Conservation (phyloP, 2,329 filamentous ascomycete genomes). For the Colletotrichum sp. region DNA sequence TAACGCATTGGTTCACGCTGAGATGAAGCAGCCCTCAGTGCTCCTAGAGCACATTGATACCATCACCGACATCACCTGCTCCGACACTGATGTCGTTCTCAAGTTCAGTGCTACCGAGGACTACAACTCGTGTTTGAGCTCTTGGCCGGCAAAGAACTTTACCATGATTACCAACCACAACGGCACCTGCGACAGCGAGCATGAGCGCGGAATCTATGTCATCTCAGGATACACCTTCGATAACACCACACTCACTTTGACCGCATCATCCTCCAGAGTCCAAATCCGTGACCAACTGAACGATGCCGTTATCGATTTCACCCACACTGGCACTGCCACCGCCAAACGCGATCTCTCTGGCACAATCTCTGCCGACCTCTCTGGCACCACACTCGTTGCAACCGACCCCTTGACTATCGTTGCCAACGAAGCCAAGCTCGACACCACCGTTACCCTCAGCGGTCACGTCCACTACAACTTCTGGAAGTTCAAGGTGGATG, state of each 20-base stretch:
- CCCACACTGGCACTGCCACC: slow-evolving; percentile 13
- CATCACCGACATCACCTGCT: slow-evolving; percentile 17
- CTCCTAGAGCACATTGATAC: slow-evolving; percentile 24
- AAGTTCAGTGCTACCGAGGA: slow-evolving; percentile 17
- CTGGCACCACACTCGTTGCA: slow-evolving; percentile 4
- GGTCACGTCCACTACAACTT: slow-evolving; percentile 46
- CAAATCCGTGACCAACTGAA: slow-evolving; percentile 16
- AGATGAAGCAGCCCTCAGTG: slow-evolving; percentile 23
- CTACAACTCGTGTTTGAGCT: slow-evolving; percentile 21
- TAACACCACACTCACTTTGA: slow-evolving; percentile 5
- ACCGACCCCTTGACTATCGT: slow-evolving; percentile 35
- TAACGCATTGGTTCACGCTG: slow-evolving; percentile 16
- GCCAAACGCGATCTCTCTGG: slow-evolving; percentile 13
- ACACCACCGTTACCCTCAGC: slow-evolving; percentile 40
- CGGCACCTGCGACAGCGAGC: slow-evolving; percentile 40
- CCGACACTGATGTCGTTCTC: slow-evolving; percentile 13
- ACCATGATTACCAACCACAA: slow-evolving; percentile 47
- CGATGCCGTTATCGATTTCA: slow-evolving; percentile 18
- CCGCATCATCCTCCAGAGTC: neutral
- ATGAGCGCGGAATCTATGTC: slow-evolving; percentile 44
- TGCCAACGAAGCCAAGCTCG: slow-evolving; percentile 37
- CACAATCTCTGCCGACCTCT: slow-evolving; percentile 5
- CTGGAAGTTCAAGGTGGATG: slow-evolving; percentile 32
- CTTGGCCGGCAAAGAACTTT: slow-evolving; percentile 27
- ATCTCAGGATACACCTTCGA: slow-evolving; percentile 24